Evolutionary conservation across 2,329 filamentous ascomycete genomes (phyloP), one percentile per base, ranked within the genome.

Genomic region (Diaporthe citriasiana): DNA sequence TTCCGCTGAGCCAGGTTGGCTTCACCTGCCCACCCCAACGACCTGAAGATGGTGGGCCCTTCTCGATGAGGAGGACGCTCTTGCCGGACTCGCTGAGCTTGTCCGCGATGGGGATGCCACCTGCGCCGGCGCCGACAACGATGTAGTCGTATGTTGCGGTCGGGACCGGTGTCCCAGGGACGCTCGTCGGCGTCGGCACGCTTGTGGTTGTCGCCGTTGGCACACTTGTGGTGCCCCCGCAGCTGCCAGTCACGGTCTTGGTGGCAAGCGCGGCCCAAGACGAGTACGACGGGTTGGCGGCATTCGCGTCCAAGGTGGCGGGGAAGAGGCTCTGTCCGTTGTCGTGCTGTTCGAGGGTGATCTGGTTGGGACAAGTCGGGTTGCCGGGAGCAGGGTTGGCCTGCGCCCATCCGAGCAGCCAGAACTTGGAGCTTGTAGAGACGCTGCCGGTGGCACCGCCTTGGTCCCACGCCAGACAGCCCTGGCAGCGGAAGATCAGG

Each of bases 11-110:
- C 91, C 91, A 93, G 2, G 81, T 82, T 1, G 90, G 89, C 73
- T 85, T 86, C 80, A 91, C 85, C 38, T 83, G 88, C 4, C 90
- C 91, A 53, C 89, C 89, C 83, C 89, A 91, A 77, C 88, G 85
- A 38, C 87, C 90, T 17, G 91, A 89, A 25, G 89, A 91, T 72
- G 87, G 84, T 13, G 87, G 85, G 4, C 87, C 87, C 78, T 88
- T 87, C 78, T 89, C 87, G 70, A 89, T 84, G 38, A 92, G 85
- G 19, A 92, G 81, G 2, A 92, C 90, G 47, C 85, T 90, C 76
- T 91, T 88, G 76, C 90, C 90, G 70, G 87, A 84, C 78, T 90
- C 89, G 51, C 89, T 90, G 38, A 93, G 86, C 79, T 87, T 88
- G 78, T 90, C 89, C 9, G 90, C 89, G 71, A 92, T 86, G 71